Conservation (phyloP, 2,329 filamentous ascomycete species). For the Calonectria pseudoturangicola region DNA sequence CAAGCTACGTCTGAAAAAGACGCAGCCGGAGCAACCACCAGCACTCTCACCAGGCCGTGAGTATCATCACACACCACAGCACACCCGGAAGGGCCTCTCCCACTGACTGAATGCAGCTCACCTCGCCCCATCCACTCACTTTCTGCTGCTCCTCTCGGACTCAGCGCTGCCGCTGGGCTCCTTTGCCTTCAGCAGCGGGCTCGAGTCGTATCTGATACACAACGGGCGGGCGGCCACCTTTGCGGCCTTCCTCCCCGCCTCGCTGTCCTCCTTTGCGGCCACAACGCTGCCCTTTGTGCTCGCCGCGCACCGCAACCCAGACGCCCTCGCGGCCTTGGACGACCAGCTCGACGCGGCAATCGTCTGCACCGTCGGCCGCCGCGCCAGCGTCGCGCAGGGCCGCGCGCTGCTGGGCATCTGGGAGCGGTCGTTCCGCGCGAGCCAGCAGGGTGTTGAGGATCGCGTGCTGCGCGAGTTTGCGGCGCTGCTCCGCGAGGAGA, state of each 20-base stretch:
- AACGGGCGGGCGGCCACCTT: constrained; percentile 69
- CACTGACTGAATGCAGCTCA: constrained; percentile 33
- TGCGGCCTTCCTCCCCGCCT: constrained; percentile 80
- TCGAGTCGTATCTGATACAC: constrained; percentile 89
- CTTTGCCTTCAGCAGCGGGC: constrained; percentile 89
- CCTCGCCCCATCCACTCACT: constrained; percentile 68
- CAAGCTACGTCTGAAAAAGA: constrained; percentile 65
- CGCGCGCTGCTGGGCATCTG: constrained; percentile 84
- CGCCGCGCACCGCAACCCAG: constrained; percentile 76
- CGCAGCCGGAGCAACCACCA: constrained; percentile 41
- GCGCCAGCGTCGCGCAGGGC: constrained; percentile 85
- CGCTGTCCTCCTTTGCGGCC: constrained; percentile 81
- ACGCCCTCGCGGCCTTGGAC: constrained; percentile 75
- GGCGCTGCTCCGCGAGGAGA: constrained; percentile 57
- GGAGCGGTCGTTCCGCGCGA: constrained; percentile 79
- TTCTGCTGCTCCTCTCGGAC: constrained; percentile 85
- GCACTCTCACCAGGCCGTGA: constrained; percentile 46
- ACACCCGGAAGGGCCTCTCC: not conserved
- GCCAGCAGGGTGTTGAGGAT: constrained; percentile 56
- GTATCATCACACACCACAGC: constrained; percentile 16
- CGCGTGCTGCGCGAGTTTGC: constrained; percentile 61
- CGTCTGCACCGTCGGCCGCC: constrained; percentile 85
- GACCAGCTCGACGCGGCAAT: constrained; percentile 86
- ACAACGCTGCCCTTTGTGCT: constrained; percentile 85
- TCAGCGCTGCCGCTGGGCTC: constrained; percentile 88